A percentile compares a stretch with the other conserved stretches of the same genome.
phyloP scores from a whole-genome alignment of 352 stramenopile species.

The Globisporangium barbulae region DNA sequence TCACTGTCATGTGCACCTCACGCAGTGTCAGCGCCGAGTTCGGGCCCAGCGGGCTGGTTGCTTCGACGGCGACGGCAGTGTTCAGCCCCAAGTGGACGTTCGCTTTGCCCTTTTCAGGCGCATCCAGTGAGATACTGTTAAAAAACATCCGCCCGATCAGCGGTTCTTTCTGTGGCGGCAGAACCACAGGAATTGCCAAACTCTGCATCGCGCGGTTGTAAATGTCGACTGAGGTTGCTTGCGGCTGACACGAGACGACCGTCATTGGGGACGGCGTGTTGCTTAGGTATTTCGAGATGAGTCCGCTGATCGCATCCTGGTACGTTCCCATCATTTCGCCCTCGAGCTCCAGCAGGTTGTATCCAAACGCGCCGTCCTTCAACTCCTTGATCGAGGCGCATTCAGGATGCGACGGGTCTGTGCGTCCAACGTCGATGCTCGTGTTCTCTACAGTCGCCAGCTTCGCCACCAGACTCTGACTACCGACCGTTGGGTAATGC shows the following conservation, averaged over 20 bases:
- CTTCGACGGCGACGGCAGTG: slow-evolving; percentile 62
- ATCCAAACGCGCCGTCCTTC: slow-evolving; percentile 40
- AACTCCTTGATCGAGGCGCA: slow-evolving; percentile 32
- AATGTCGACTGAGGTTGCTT: slow-evolving; percentile 60
- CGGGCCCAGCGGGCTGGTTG: slow-evolving; percentile 58
- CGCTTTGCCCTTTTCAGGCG: slow-evolving; percentile 35
- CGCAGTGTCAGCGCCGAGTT: slow-evolving; percentile 56
- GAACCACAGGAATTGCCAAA: slow-evolving; percentile 50
- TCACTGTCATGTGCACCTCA: slow-evolving; percentile 60
- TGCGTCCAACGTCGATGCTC: slow-evolving; percentile 37
- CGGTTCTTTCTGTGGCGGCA: slow-evolving; percentile 60
- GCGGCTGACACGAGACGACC: slow-evolving; percentile 55
- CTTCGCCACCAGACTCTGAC: slow-evolving; percentile 47
- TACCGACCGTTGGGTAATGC: slow-evolving; percentile 41
- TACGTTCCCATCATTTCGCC: slow-evolving; percentile 66
- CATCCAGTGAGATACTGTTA: slow-evolving; percentile 44
- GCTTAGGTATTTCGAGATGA: slow-evolving; percentile 81
- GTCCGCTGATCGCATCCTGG: slow-evolving; percentile 54
- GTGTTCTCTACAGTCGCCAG: slow-evolving; percentile 37
- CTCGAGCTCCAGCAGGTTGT: slow-evolving; percentile 67
- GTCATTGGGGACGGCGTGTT: slow-evolving; percentile 47
- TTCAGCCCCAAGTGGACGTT: slow-evolving; percentile 46
- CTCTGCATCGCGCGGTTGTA: slow-evolving; percentile 75
- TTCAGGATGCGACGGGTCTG: slow-evolving; percentile 52
- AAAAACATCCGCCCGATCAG: slow-evolving; percentile 69